A percentile compares a stretch with the other conserved stretches of the same genome.
These are phyloP conservation scores for Zygoascus ofunaensis DNA, from an alignment of 805 yeast genomes.

Conservation along the genomic window DNA sequence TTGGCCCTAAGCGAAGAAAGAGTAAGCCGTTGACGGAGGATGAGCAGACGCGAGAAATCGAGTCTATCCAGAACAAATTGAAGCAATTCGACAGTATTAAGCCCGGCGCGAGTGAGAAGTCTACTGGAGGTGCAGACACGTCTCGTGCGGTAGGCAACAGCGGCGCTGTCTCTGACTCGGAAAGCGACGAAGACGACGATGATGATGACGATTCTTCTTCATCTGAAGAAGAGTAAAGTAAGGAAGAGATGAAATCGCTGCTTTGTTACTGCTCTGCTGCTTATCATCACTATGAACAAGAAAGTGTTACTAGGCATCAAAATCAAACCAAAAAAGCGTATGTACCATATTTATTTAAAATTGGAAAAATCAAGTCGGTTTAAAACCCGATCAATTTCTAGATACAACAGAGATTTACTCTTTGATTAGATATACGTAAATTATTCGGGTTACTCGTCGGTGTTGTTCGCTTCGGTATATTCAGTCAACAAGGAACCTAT, in stretches of 20 bases:
- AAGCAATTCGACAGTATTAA: conserved; percentile 49
- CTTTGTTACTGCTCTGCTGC: neutral
- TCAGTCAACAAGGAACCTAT: neutral
- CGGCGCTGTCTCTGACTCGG: conserved; percentile 14
- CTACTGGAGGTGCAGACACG: conserved; percentile 15
- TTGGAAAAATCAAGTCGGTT: too few relatives aligned
- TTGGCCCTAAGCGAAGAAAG: conserved; percentile 33
- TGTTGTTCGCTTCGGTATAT: neutral
- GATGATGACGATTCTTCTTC: conserved; percentile 22
- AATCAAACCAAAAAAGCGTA: neutral
- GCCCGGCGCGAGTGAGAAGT: conserved; percentile 16
- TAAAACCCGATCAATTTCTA: too few relatives aligned
- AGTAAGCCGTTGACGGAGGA: conserved; percentile 53
- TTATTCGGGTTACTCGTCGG: neutral
- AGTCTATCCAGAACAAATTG: conserved; percentile 61
- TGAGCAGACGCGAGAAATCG: conserved; percentile 59
- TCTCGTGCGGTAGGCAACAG: neutral
- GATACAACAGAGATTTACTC: too few relatives aligned
- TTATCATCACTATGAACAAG: neutral
- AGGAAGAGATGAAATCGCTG: too few relatives aligned
- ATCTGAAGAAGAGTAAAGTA: conserved; percentile 29
- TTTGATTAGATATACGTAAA: too few relatives aligned
- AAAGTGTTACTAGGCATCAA: neutral
- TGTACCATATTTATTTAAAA: neutral
- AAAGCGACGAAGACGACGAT: conserved; percentile 17